Evolutionary conservation across 2,329 filamentous ascomycete genomes (phyloP), one percentile per base, ranked within the genome.

Genomic region (Pyricularia sp.): DNA sequence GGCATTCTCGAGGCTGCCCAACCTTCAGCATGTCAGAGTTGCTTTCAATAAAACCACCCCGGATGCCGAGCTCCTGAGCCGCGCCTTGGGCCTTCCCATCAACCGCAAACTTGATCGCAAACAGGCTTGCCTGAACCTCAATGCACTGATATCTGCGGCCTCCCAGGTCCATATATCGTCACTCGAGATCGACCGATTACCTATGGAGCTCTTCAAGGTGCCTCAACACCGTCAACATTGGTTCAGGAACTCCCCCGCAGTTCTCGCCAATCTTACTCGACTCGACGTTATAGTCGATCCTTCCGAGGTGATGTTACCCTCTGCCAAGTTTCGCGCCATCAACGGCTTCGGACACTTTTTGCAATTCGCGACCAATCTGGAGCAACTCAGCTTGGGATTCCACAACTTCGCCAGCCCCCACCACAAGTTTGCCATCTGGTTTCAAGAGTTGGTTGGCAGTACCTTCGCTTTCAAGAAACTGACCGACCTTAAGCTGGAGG

Each of bases 261-360:
- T 61, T 12, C 81, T 83, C 69, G 73, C 75, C n/a, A 76, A 73
- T 68, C 75, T 83, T n/a, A 74, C 77, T 0, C 76, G 73, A 25
- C 79, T 83, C 26, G 74, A 79, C 71, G 73, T 82, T 14, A 78
- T 77, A 10, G 71, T 83, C 64, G 81, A 83, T 72, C 76, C 78
- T 1, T 80, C 80, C 9, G 73, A 74, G 17, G 72, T 78, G 17
- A 73, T 77, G 31, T 75, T 80, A 3, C 81, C 80, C 2, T 72
- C 74, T 12, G 76, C 79, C 10, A 76, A 77, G 65, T 77, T 79
- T 70, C 77, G 78, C 71, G 78, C 80, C 67, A 74, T 82, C 70
- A 81, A 81, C 72, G 80, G 79, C 4, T 76, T 83, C 17, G 81
- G 80, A 67, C 78, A 78, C 68, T 75, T 82, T 25, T 75, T 83